Evolutionary conservation across 495 filamentous ascomycete genomes (phyloP).

Genomic region (Lichenothelia convexa): DNA sequence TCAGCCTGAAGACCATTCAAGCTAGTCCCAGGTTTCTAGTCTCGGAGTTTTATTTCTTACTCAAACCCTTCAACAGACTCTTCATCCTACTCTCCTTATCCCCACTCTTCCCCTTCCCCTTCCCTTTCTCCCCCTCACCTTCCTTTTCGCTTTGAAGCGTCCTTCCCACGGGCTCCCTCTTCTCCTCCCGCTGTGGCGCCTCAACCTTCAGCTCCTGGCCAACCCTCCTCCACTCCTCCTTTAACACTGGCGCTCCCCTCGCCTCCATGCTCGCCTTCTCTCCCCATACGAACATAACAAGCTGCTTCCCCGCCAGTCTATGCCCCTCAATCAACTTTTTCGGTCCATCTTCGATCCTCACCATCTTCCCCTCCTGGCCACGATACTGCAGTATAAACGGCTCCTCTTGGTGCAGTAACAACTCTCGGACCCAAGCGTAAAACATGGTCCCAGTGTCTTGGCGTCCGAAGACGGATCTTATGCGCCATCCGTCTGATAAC

Average conservation of each 20-base stretch:
- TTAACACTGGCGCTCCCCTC: slow-evolving; percentile 36
- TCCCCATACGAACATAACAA: slow-evolving; percentile 68
- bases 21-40: too few species aligned
- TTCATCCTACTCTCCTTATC: slow-evolving; percentile 29
- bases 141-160: slow-evolving; percentile 15
- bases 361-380: slow-evolving; percentile 9
- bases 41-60: background rate
- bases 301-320: slow-evolving; percentile 44
- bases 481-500: slow-evolving; percentile 65
- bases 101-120: slow-evolving; percentile 16
- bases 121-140: slow-evolving; percentile 19
- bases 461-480: slow-evolving; percentile 44
- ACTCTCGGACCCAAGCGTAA: slow-evolving; percentile 42
- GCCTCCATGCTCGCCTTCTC: slow-evolving; percentile 30
- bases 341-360: slow-evolving; percentile 22
- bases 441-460: slow-evolving; percentile 43
- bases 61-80: slow-evolving; percentile 17
- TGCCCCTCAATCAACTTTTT: slow-evolving; percentile 53
- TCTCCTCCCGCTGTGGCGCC: slow-evolving; percentile 21
- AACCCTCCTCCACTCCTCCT: slow-evolving; percentile 41
- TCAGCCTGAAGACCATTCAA: too few species aligned
- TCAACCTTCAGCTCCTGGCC: slow-evolving; percentile 49
- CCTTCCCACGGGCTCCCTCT: slow-evolving; percentile 24
- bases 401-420: slow-evolving; percentile 28
- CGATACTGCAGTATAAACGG: slow-evolving; percentile 35